Evolutionary conservation across 2,329 filamentous ascomycete genomes (phyloP).

Genomic region (Monosporascus cannonballus): DNA sequence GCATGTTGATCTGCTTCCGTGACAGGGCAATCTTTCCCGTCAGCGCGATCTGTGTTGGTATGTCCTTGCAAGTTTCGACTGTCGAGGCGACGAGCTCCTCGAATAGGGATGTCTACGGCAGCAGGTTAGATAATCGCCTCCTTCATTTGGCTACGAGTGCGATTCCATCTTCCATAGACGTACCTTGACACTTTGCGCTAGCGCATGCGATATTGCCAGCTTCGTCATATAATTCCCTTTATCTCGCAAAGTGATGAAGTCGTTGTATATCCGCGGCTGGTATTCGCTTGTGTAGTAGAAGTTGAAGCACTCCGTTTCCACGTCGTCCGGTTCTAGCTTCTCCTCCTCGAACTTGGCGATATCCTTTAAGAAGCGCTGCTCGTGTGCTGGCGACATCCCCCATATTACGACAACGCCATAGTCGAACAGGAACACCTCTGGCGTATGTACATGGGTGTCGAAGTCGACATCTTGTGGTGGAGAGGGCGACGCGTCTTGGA

Average conservation of each 20-base stretch:
- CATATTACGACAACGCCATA: slow-evolving; percentile 98
- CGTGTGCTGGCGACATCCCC: slow-evolving; percentile 91
- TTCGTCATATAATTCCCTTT: slow-evolving; percentile 98
- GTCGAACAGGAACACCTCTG: slow-evolving; percentile 93
- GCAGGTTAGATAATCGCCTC: background rate
- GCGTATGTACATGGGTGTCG: slow-evolving; percentile 82
- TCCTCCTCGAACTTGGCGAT: slow-evolving; percentile 91
- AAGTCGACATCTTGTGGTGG: slow-evolving; percentile 57
- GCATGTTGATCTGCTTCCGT: slow-evolving; percentile 94
- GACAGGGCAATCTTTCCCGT: slow-evolving; percentile 89
- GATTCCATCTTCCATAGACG: slow-evolving; percentile 2
- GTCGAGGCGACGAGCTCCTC: slow-evolving; percentile 93
- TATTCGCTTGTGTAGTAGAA: slow-evolving; percentile 99
- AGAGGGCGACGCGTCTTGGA: slow-evolving; percentile 29
- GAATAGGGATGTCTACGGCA: slow-evolving; percentile 74
- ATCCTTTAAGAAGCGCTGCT: slow-evolving; percentile 87
- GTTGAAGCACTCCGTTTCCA: slow-evolving; percentile 94
- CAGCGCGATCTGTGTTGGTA: slow-evolving; percentile 85
- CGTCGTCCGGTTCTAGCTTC: slow-evolving; percentile 79
- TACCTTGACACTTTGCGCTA: slow-evolving; percentile 92
- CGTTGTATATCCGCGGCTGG: slow-evolving; percentile 97
- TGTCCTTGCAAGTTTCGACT: slow-evolving; percentile 86
- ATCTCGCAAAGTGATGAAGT: slow-evolving; percentile 92
- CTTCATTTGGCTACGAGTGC: background rate
- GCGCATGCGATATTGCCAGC: slow-evolving; percentile 88